Evolutionary conservation across 352 stramenopile genomes (phyloP), one percentile per base, ranked within the genome.

Genomic region (Phytophthora capsici): DNA sequence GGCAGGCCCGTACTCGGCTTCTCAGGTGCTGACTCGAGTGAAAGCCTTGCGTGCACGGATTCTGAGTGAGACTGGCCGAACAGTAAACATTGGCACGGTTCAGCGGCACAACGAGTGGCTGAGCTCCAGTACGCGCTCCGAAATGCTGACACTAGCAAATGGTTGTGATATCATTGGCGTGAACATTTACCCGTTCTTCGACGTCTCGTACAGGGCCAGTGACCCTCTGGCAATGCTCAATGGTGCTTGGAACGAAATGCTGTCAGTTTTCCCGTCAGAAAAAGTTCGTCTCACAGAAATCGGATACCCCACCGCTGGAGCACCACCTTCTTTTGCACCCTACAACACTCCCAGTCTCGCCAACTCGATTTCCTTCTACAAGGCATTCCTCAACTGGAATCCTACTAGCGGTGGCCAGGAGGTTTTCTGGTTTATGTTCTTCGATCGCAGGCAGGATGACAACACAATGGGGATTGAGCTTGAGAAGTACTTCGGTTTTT

Each of bases 351-450:
- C 87, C 16, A 87, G 69, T 19, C 13, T 91, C n/a, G 59, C 26
- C 1, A 84, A 86, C 51, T 76, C 82, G 0, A 48, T 77, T 36
- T 40, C 47, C 1, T 93, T 88, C 58, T 94, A 92, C 65, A 71
- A 81, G n/a, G 73, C 67, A 2, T 83, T 89, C 28, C 17, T 82
- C 23, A 86, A 88, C 44, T 93, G 85, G 85, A 81, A 59, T 9
- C 85, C 84, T 9, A 54, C 26, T 0, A 57, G 37, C 1, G 77
- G 77, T 1, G 82, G 84, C 3, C 62, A 77, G 16, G 75, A 89
- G 46, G 58, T 72, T 7, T 95, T 93, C 47, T 95, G 85, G 87
- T 93, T 93, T 69, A 89, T 85, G 71, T 86, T 89, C 49, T 95
- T 91, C 43, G 84, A 94, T 40, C 82, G 80, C 19, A 48, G 66